Evolutionary conservation across 192 early-diverging fungal species (phyloP), one percentile per base, ranked within the genome.

Genomic region (Phycomyces nitens): DNA sequence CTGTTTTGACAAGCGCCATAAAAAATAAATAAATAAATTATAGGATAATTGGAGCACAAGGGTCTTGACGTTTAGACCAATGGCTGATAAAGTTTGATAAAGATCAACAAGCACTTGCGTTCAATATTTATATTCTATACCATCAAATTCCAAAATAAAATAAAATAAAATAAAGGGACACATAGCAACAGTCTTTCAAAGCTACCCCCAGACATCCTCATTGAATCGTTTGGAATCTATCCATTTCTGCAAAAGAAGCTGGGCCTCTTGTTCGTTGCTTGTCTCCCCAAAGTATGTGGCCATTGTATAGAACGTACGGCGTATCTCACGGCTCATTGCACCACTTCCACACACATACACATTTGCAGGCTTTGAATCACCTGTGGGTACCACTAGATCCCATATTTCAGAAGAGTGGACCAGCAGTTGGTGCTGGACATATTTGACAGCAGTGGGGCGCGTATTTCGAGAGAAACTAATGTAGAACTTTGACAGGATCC

Each of bases 401-500:
- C 73, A 74, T 15, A 74, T 53, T 16, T 49, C 49, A 0, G 38
- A 39, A 10, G 71, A 60, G 12, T 75, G 61, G 27, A 65, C 68
- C 55, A 70, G 41, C 1, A 74, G 5, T 9, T 69, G 68, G 66
- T 74, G 73, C 34, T 74, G 73, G 22, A 69, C 67, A 15, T 74
- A 74, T n/a, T 61, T 68, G 62, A 76, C 85, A 44, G 88, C 82
- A 5, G 76, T 71, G 8, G 75, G 62, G 50, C 67, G 55, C 18
- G 67, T 53, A 22, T 74, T 57, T n/a, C 93, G 80, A 69, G 89
- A 91, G 65, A 87, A 85, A 26, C 84, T 81, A n/a, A 83, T 52
- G 24, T 80, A 70, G 9, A 91, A 66, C 4, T 77, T 77, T 27
- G 71, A 76, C 24, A 97, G 76, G 20, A 84, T 72, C 0, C 88